Evolutionary conservation across 345 rosid species (phyloP).

Genomic region (Corchorus olitorius): DNA sequence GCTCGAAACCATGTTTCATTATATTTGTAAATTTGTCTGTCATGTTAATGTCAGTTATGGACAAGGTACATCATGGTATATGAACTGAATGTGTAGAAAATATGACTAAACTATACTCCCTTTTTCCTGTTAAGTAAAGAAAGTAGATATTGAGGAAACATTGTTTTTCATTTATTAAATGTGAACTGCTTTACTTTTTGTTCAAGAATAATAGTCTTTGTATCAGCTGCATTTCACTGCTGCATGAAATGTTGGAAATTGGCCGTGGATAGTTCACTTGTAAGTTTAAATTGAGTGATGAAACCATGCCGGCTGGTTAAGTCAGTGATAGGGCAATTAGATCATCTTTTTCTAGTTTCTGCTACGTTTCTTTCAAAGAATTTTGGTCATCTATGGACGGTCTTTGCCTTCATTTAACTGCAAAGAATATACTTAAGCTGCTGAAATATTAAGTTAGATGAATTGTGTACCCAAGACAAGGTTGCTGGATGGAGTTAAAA

Average conservation of each 20-base stretch:
- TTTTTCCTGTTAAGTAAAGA: too few relatives aligned
- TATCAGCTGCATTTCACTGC: too few relatives aligned
- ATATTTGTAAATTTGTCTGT: background rate
- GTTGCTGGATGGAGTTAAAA: background rate
- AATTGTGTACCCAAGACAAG: background rate
- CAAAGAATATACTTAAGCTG: conserved; percentile 1
- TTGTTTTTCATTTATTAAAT: too few relatives aligned
- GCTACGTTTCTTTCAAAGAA: background rate
- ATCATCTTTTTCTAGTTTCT: background rate
- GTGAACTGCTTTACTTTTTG: too few relatives aligned
- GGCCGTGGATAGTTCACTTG: background rate
- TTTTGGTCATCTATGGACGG: background rate
- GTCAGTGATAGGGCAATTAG: background rate
- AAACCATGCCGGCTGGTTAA: background rate
- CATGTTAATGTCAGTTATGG: background rate
- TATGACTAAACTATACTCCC: too few relatives aligned
- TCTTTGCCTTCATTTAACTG: background rate
- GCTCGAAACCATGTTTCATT: conserved; percentile 15
- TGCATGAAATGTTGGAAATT: too few relatives aligned
- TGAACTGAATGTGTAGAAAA: background rate
- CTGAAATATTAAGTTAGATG: background rate
- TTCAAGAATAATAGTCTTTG: too few relatives aligned
- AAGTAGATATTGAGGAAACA: too few relatives aligned
- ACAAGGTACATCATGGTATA: background rate
- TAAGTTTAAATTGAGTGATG: background rate